phyloP scores from a whole-genome alignment of 306 rosid genomes.

The Cucumis cinereus region DNA sequence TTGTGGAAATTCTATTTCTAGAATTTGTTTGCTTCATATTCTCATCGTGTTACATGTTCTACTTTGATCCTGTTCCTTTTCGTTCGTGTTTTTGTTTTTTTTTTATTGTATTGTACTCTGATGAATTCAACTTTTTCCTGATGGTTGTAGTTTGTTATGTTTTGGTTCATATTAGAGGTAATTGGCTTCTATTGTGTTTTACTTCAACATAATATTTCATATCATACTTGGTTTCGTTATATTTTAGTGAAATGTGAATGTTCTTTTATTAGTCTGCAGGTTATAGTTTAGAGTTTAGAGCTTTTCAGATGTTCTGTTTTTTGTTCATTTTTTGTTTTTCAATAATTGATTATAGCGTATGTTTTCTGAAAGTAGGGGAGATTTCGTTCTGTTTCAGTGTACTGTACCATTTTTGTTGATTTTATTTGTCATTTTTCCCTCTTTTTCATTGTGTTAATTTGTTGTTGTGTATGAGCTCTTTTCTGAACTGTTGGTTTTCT shows the following conservation, averaged over 20 bases:
- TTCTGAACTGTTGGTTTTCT: background rate
- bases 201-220: too few relatives aligned
- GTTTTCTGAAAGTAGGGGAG: background rate
- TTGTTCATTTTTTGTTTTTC: background rate
- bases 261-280: background rate
- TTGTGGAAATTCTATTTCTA: background rate
- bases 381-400: background rate
- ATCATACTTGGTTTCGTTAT: background rate
- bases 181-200: background rate
- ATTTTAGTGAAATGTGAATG: background rate
- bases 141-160: background rate
- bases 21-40: background rate
- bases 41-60: background rate
- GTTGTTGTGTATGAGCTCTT: background rate
- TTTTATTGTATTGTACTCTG: background rate
- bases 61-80: background rate
- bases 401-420: background rate
- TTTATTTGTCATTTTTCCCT: background rate
- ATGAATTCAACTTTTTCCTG: background rate
- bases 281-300: background rate
- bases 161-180: background rate
- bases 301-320: background rate
- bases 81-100: background rate
- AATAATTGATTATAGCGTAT: background rate
- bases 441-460: background rate